Conservation (phyloP, 1,284 basidiomycete genomes). For the Heterobasidion annosum region DNA sequence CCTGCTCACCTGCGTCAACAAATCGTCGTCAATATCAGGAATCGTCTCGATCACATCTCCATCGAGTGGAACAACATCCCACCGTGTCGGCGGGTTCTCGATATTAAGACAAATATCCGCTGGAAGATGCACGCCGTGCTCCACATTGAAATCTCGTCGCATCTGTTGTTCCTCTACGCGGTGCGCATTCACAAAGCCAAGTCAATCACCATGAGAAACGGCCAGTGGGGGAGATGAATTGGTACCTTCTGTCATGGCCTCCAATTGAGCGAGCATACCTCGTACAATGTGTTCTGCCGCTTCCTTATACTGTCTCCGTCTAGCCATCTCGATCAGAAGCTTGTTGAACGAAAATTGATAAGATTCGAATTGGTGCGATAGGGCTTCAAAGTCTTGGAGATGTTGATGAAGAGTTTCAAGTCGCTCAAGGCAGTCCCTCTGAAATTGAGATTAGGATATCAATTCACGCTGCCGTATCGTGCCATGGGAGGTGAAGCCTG, state of each 20-base stretch:
- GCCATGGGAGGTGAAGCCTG: not conserved
- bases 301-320: constrained; percentile 59
- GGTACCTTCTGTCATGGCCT: constrained; percentile 55
- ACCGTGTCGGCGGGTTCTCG: constrained; percentile 60
- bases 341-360: constrained; percentile 67
- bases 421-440: constrained; percentile 46
- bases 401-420: constrained; percentile 49
- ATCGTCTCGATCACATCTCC: constrained; percentile 46
- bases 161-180: constrained; percentile 53
- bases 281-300: constrained; percentile 52
- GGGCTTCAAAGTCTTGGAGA: constrained; percentile 48
- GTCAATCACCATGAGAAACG: not conserved
- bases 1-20: constrained; percentile 41
- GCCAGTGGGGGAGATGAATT: not conserved
- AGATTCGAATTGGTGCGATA: constrained; percentile 53
- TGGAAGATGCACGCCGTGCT: constrained; percentile 64
- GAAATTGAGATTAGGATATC: not conserved
- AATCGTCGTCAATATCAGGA: constrained; percentile 48
- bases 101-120: constrained; percentile 70
- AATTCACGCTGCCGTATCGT: no score
- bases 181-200: no score
- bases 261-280: constrained; percentile 54
- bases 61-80: constrained; percentile 50
- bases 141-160: constrained; percentile 59
- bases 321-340: constrained; percentile 60